phyloP scores from a whole-genome alignment of 2,329 filamentous ascomycete species.

The Sporothrix protearum region DNA sequence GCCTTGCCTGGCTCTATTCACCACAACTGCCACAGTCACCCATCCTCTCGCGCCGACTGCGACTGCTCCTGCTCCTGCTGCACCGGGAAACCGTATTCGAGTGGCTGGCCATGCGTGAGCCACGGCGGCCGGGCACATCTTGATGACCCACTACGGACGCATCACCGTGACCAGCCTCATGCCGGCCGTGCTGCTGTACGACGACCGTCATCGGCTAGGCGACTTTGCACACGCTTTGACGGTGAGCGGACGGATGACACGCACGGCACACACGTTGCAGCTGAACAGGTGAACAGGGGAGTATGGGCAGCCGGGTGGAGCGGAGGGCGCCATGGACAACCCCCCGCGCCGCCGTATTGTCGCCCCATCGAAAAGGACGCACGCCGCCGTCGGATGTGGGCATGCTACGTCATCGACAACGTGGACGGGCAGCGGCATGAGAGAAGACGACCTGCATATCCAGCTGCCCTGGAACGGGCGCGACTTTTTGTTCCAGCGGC shows the following conservation, averaged over 20 bases:
- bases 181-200: constrained; percentile 23
- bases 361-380: constrained; percentile 18
- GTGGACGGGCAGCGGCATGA: constrained; percentile 34
- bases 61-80: too few species aligned
- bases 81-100: not conserved
- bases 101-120: constrained; percentile 22
- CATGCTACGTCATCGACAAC: constrained; percentile 48
- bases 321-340: constrained; percentile 34
- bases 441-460: constrained; percentile 38
- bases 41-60: not conserved
- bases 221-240: constrained; percentile 22
- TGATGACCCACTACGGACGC: constrained; percentile 19
- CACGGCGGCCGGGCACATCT: constrained; percentile 10
- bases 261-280: constrained; percentile 24
- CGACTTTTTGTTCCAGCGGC: constrained; percentile 47
- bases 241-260: constrained; percentile 21
- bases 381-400: constrained; percentile 47
- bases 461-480: constrained; percentile 49
- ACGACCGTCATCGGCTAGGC: constrained; percentile 21
- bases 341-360: constrained; percentile 34
- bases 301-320: constrained; percentile 28
- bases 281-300: constrained; percentile 25
- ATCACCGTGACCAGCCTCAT: constrained; percentile 21
- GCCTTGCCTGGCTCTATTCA: constrained; percentile 21
- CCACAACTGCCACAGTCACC: constrained; percentile 20